Percentiles rank a stretch among this genome's conserved stretches.
phyloP scores from a whole-genome alignment of 2,329 filamentous ascomycete species.

The Aspergillus pseudonomiae region DNA sequence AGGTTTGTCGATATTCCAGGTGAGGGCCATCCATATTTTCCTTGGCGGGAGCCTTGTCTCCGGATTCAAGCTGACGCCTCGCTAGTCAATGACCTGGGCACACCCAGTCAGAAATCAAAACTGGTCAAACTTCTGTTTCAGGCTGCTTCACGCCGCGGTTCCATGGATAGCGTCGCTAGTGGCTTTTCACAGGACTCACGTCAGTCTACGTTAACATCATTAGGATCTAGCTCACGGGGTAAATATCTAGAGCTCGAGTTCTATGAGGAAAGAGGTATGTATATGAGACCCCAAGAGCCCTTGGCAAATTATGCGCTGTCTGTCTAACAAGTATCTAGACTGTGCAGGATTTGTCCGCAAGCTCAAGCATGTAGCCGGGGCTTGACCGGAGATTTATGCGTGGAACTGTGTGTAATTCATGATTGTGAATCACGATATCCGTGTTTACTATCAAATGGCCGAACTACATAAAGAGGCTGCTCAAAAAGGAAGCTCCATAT shows the following conservation, averaged over 20 bases:
- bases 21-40: background rate
- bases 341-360: background rate
- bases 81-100: background rate
- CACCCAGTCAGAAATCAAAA: background rate
- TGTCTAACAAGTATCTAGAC: rapidly evolving
- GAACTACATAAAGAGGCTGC: too few species aligned
- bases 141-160: background rate
- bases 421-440: too few species aligned
- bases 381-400: background rate
- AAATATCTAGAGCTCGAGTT: background rate
- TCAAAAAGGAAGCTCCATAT: too few species aligned
- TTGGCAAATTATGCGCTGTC: rapidly evolving
- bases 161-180: background rate
- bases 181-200: background rate
- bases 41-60: rapidly evolving
- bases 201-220: background rate
- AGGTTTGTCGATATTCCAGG: background rate
- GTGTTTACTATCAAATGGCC: too few species aligned
- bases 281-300: rapidly evolving
- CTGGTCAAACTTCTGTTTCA: background rate
- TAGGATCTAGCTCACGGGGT: background rate
- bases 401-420: background rate
- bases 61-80: background rate
- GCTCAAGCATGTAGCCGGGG: background rate
- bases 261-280: background rate